Evolutionary conservation across 768 basidiomycete genomes (phyloP), one percentile per base, ranked within the genome.

Genomic region (Psilocybe subaeruginosa): DNA sequence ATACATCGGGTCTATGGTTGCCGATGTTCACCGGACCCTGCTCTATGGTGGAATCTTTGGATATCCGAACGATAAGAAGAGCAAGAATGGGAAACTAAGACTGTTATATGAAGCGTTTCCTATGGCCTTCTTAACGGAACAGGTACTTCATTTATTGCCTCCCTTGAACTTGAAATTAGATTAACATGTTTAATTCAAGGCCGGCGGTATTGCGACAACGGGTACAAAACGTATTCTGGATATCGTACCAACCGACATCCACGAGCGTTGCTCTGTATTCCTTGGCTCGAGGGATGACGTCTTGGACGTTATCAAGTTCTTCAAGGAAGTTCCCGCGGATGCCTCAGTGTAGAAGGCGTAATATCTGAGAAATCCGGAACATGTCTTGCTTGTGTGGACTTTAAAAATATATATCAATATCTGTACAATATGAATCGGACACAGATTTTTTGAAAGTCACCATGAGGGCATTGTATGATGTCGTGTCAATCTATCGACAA

Each of bases 1-100:
- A 62, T 89, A 99, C 77, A 97, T 99, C 72, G 97, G 97, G 29
- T 96, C 94, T 62, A 99, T 99, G 97, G 97, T 99, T 37, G 96
- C 97, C 54, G 97, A 99, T 76, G 97, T 98, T 27, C 95, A 97
- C 77, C 84, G 97, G 67, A 99, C 97, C 5, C 78, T 99, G 33
- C 81, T 99, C 3, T 99, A 99, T 71, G 97, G 97, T 23, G 97
- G 97, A 46, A 99, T 99, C 70, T 99, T 99, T 69, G 97, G 95
- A 8, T 99, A 99, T 75, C 97, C 97, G 7, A 89, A 89, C 70
- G 97, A 99, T 78, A 97, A 93, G 85, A 99, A 99, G 85, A 92
- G 87, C 77, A 97, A 97, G 83, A 89, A 77, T 59, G 97, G 97
- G 50, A 99, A 99, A 78, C 82, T 99, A 68, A 85, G 97, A 70